Percentiles rank a stretch among this genome's conserved stretches.
phyloP scores from a whole-genome alignment of 2,329 filamentous ascomycete genomes.

The Botrytis elliptica region DNA sequence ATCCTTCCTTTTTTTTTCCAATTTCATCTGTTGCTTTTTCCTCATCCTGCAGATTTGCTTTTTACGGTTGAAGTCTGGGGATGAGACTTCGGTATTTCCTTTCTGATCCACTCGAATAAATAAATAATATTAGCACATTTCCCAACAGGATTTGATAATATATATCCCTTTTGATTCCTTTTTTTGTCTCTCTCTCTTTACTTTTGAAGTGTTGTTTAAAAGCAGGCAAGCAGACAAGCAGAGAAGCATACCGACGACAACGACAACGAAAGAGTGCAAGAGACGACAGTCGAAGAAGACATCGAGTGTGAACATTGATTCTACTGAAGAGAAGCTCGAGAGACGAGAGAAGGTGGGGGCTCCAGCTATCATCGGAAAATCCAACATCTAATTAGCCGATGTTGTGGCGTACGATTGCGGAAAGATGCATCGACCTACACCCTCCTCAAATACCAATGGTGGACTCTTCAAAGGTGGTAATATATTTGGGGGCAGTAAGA shows the following conservation, averaged over 20 bases:
- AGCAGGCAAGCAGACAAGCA: background rate
- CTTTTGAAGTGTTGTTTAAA: background rate
- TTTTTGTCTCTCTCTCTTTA: background rate
- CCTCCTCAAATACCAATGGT: slow-evolving; percentile 22
- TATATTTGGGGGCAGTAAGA: slow-evolving; percentile 34
- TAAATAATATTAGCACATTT: slow-evolving; percentile 16
- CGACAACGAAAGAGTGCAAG: background rate
- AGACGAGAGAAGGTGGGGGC: slow-evolving; percentile 1
- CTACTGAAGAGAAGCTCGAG: background rate
- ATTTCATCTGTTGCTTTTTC: background rate
- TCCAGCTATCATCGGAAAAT: background rate
- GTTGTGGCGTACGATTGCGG: slow-evolving; percentile 9
- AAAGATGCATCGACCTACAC: slow-evolving; percentile 26
- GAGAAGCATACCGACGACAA: background rate
- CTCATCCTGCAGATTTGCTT: slow-evolving; percentile 1
- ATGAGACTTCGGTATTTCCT: slow-evolving; percentile 16
- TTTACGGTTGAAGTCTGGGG: slow-evolving; percentile 11
- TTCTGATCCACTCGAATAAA: slow-evolving; percentile 21
- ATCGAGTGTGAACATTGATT: background rate
- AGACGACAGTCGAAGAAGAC: background rate
- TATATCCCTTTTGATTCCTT: slow-evolving; percentile 6
- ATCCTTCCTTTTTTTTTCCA: background rate
- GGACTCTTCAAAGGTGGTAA: slow-evolving; percentile 28
- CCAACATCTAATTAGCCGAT: slow-evolving; percentile 17
- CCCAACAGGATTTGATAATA: slow-evolving; percentile 7